These are phyloP conservation scores for Ilex paraguariensis DNA, from an alignment of 305 asterid species.

Conservation along the genomic window DNA sequence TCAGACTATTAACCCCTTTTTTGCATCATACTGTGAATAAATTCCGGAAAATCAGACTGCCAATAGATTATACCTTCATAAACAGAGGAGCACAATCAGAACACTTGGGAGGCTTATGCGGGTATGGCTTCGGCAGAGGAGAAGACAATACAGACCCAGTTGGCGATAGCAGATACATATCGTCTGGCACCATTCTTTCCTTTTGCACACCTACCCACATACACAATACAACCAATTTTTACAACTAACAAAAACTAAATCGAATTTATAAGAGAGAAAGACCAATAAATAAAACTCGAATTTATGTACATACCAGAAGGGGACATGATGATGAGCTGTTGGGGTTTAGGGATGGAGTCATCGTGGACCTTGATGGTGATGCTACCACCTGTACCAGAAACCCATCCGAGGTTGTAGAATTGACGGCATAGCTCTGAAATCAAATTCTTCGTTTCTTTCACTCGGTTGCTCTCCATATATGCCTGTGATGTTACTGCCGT, in stretches of 20 bases:
- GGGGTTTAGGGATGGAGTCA: constrained; percentile 2
- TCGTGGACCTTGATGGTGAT: constrained; percentile 14
- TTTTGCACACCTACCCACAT: constrained; percentile 62
- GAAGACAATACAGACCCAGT: constrained; percentile 42
- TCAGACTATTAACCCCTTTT: too few relatives aligned
- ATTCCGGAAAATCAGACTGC: too few relatives aligned
- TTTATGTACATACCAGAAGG: constrained; percentile 14
- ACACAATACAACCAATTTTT: constrained; percentile 14
- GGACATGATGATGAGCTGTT: constrained; percentile 17
- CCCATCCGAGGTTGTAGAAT: constrained; percentile 13
- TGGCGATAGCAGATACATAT: constrained; percentile 66
- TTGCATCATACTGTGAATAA: too few relatives aligned
- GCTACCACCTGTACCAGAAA: constrained; percentile 15
- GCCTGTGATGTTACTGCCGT: neutral
- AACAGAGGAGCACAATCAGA: constrained; percentile 18
- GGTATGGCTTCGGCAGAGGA: constrained; percentile 1
- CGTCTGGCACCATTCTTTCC: constrained; percentile 76
- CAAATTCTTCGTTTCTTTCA: constrained; percentile 11
- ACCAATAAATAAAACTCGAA: too few relatives aligned
- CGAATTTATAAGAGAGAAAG: too few relatives aligned
- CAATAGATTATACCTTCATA: constrained; percentile 7
- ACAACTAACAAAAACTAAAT: neutral
- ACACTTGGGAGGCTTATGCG: constrained; percentile 9
- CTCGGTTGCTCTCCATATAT: neutral
- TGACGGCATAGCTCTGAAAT: constrained; percentile 5